Evolutionary conservation across 306 rosid species (phyloP).

Genomic region (Quercus agrifolia): DNA sequence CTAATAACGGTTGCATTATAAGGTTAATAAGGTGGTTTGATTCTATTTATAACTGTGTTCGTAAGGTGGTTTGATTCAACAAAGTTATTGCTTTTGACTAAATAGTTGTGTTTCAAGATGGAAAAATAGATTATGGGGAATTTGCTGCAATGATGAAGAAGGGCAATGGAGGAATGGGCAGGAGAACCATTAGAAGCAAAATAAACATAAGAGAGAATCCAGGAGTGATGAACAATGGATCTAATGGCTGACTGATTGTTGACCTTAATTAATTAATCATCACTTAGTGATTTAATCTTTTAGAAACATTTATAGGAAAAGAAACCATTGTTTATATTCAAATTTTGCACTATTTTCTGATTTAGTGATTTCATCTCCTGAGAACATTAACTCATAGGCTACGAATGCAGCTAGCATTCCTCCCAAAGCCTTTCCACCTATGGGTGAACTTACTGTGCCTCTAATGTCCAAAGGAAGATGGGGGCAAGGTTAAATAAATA

Average conservation of each 20-base stretch:
- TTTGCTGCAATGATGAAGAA: slow-evolving; percentile 61
- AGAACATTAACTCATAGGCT: background rate
- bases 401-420: background rate
- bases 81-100: too few species aligned
- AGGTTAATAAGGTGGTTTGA: too few species aligned
- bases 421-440: background rate
- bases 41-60: too few species aligned
- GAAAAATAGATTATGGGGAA: slow-evolving; percentile 61
- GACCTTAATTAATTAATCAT: slow-evolving; percentile 16
- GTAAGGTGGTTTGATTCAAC: too few species aligned
- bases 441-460: too few species aligned
- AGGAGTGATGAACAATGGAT: slow-evolving; percentile 30
- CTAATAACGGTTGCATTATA: too few species aligned
- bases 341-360: background rate
- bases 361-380: background rate
- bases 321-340: background rate
- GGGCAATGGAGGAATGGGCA: slow-evolving; percentile 64
- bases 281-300: slow-evolving; percentile 6
- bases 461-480: too few species aligned
- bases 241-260: slow-evolving; percentile 36
- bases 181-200: slow-evolving; percentile 56
- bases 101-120: slow-evolving; percentile 44
- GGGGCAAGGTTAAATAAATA: too few species aligned
- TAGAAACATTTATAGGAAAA: slow-evolving; percentile 3
- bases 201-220: slow-evolving; percentile 41